These are phyloP conservation scores for Cladosporium sp. DNA, from an alignment of 2,329 filamentous ascomycete species.

Conservation along the genomic window DNA sequence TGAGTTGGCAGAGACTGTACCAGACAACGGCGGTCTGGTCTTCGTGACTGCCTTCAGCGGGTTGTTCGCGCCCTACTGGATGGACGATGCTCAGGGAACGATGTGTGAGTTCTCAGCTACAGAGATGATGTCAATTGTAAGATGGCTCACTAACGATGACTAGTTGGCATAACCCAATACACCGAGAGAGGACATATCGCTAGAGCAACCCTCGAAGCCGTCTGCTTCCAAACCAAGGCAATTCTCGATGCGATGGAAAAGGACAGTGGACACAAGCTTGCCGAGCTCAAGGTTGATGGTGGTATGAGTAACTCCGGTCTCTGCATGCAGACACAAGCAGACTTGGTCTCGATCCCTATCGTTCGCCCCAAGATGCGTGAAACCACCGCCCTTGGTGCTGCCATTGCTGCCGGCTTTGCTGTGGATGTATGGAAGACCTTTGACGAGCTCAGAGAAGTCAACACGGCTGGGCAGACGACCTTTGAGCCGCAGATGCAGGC, in stretches of 20 bases:
- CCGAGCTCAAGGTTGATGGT: constrained; percentile 77
- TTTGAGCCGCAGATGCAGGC: constrained; percentile 65
- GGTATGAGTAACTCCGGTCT: constrained; percentile 86
- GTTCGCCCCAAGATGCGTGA: constrained; percentile 85
- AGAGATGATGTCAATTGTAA: not conserved
- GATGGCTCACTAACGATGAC: not conserved
- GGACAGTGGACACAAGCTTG: constrained; percentile 72
- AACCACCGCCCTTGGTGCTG: constrained; percentile 82
- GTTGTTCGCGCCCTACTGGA: constrained; percentile 91
- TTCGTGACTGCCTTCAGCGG: constrained; percentile 89
- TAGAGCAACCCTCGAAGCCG: constrained; percentile 83
- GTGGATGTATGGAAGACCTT: constrained; percentile 74
- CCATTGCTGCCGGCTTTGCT: constrained; percentile 84
- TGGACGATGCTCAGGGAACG: constrained; percentile 85
- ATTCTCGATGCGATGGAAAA: constrained; percentile 89
- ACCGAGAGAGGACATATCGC: constrained; percentile 84
- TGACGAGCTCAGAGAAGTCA: constrained; percentile 68
- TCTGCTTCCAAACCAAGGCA: constrained; percentile 88
- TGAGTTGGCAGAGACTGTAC: constrained; percentile 59
- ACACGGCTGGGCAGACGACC: constrained; percentile 62
- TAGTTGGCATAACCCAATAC: constrained; percentile 50
- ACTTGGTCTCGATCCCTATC: constrained; percentile 79
- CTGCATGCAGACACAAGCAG: constrained; percentile 87
- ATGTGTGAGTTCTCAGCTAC: constrained; percentile 59
- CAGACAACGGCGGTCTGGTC: constrained; percentile 77